Conservation (phyloP, 2,329 filamentous ascomycete species). For the Aspergillus persii region DNA sequence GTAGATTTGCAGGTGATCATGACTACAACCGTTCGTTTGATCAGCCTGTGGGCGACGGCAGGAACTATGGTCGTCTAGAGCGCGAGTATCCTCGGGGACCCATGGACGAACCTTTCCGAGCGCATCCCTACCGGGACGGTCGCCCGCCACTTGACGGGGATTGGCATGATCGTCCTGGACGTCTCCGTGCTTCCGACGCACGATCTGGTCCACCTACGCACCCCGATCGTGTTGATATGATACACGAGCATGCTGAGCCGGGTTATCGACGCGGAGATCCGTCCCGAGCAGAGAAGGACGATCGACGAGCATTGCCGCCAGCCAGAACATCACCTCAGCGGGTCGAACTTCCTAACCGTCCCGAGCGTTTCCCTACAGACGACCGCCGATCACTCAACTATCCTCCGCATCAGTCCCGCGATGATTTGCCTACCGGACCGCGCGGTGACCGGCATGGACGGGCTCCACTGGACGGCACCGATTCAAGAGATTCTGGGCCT, state of each 20-base stretch:
- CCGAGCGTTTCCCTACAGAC: conserved; percentile 37
- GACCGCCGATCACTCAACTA: conserved; percentile 34
- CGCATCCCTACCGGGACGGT: conserved; percentile 34
- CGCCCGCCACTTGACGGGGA: conserved; percentile 37
- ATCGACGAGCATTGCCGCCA: conserved; percentile 28
- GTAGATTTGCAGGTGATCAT: conserved; percentile 36
- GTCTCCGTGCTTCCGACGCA: conserved; percentile 30
- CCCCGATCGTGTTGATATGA: conserved; percentile 35
- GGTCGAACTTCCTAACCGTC: conserved; percentile 31
- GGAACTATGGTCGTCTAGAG: conserved; percentile 39
- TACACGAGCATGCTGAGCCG: conserved; percentile 33
- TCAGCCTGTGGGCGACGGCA: conserved; percentile 28
- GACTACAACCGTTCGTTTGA: conserved; percentile 39
- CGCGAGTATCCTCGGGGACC: conserved; percentile 35
- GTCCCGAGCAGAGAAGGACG: conserved; percentile 30
- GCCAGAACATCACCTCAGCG: conserved; percentile 28
- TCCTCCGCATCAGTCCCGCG: conserved; percentile 29
- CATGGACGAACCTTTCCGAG: conserved; percentile 41
- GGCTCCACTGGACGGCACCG: conserved; percentile 24
- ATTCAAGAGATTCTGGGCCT: conserved; percentile 38
- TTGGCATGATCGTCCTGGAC: conserved; percentile 36
- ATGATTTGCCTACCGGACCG: conserved; percentile 54
- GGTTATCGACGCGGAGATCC: conserved; percentile 31
- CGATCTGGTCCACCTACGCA: conserved; percentile 27
- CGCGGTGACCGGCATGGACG: conserved; percentile 42